Percentiles rank a stretch among this genome's conserved stretches.
Evolutionary conservation across 2,329 filamentous ascomycete species (phyloP).

Genomic region (Didymella exigua): DNA sequence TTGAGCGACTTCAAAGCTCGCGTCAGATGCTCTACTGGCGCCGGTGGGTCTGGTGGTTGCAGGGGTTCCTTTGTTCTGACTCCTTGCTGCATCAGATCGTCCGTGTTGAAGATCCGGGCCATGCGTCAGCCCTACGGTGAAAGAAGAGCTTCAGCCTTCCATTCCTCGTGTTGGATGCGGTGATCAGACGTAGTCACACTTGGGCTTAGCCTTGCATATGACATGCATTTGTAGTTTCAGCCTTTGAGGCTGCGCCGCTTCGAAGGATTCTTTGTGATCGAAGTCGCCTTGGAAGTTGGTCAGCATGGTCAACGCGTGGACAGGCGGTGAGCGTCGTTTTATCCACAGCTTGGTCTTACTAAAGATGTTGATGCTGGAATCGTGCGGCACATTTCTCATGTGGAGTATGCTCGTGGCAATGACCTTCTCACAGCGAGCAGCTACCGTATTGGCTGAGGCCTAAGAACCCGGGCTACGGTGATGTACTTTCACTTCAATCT

Average conservation of each 20-base stretch:
- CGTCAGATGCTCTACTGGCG: background rate
- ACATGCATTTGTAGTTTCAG: background rate
- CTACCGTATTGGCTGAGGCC: conserved; percentile 11
- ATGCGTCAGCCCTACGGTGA: conserved; percentile 17
- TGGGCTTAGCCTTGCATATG: conserved; percentile 8
- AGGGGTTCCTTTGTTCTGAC: conserved; percentile 16
- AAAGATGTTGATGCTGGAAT: conserved; percentile 3
- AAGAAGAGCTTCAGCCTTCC: conserved; percentile 5
- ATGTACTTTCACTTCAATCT: background rate
- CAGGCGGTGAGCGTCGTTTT: conserved; percentile 8
- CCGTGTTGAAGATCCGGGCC: background rate
- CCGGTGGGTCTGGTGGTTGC: conserved; percentile 1
- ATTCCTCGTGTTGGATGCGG: background rate
- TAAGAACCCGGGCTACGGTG: conserved; percentile 1
- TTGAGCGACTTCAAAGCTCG: background rate
- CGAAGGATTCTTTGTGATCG: conserved; percentile 4
- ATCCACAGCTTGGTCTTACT: background rate
- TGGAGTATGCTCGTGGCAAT: conserved; percentile 11
- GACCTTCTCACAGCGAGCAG: conserved; percentile 4
- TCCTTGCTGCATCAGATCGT: conserved; percentile 5
- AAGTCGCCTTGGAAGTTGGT: background rate
- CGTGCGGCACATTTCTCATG: conserved; percentile 21
- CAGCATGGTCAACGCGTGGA: conserved; percentile 10
- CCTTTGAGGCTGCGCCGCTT: background rate
- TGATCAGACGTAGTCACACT: conserved; percentile 2